phyloP scores from a whole-genome alignment of 2,329 filamentous ascomycete species.

The Sordariomycetes sp. region DNA sequence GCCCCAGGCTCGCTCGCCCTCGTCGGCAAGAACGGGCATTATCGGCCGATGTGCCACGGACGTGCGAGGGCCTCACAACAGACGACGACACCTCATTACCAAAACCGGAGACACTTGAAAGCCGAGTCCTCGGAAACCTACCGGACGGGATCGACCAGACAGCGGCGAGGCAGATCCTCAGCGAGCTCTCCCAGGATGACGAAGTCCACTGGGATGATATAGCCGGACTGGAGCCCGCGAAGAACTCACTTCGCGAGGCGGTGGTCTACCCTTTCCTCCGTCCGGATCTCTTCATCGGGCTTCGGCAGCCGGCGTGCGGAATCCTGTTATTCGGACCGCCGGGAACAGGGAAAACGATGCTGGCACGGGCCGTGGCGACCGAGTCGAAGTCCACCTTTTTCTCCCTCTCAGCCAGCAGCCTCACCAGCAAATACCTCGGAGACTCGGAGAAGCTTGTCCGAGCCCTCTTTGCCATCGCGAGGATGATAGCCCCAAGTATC shows the following conservation, averaged over 20 bases:
- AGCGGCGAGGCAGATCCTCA: slow-evolving; percentile 84
- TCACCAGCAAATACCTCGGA: slow-evolving; percentile 92
- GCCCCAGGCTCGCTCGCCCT: not conserved
- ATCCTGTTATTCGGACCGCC: slow-evolving; percentile 96
- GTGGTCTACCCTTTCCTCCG: slow-evolving; percentile 95
- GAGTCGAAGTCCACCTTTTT: slow-evolving; percentile 95
- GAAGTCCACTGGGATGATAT: slow-evolving; percentile 93
- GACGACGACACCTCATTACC: not conserved
- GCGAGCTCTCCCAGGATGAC: slow-evolving; percentile 91
- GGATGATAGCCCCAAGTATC: slow-evolving; percentile 81
- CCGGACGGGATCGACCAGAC: slow-evolving; percentile 72
- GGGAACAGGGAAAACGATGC: slow-evolving; percentile 98
- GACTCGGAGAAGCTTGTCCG: slow-evolving; percentile 95
- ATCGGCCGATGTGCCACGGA: not conserved
- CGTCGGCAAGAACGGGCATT: not conserved
- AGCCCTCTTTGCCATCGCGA: slow-evolving; percentile 83
- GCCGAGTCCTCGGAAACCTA: slow-evolving; percentile 61
- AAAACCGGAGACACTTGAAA: slow-evolving; percentile 10
- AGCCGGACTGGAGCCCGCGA: slow-evolving; percentile 80
- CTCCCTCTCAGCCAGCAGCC: slow-evolving; percentile 85
- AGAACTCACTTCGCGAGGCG: slow-evolving; percentile 84
- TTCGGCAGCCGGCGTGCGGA: slow-evolving; percentile 85
- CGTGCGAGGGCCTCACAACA: not conserved
- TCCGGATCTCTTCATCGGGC: slow-evolving; percentile 89
- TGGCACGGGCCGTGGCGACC: slow-evolving; percentile 87